Conservation (phyloP, 116 monocot genomes). For the Dioscorea cayenensis region DNA sequence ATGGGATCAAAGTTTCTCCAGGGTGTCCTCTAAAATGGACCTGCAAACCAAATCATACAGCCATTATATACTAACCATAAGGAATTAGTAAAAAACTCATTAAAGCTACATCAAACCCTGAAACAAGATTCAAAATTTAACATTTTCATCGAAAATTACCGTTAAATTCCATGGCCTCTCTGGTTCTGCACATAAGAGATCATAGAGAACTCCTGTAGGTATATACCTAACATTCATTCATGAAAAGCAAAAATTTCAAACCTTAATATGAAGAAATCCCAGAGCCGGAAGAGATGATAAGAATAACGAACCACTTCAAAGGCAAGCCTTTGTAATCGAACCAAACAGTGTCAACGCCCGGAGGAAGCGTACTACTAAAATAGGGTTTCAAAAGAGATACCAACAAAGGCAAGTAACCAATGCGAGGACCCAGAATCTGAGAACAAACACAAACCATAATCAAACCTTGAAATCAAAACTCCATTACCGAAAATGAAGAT, state of each 20-base stretch:
- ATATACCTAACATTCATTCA: slow-evolving; percentile 47
- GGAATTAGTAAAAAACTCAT: no score
- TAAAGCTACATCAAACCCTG: no score
- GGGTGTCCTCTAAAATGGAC: slow-evolving; percentile 97
- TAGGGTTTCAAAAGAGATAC: slow-evolving; percentile 72
- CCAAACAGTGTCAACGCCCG: slow-evolving; percentile 80
- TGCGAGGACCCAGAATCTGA: slow-evolving; percentile 69
- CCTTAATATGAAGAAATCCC: background rate
- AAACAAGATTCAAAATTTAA: no score
- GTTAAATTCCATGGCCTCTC: slow-evolving; percentile 98
- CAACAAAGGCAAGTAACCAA: slow-evolving; percentile 82
- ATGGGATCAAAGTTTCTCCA: slow-evolving; percentile 62
- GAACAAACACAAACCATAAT: background rate
- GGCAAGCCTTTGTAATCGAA: slow-evolving; percentile 94
- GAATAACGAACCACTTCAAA: slow-evolving; percentile 64
- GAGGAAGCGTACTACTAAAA: slow-evolving; percentile 77
- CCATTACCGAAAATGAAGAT: background rate
- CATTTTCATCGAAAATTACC: slow-evolving; percentile 21
- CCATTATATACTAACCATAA: background rate
- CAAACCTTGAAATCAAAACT: background rate
- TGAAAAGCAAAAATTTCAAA: background rate
- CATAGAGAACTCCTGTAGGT: slow-evolving; percentile 95
- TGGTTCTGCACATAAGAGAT: slow-evolving; percentile 88
- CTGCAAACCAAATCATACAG: slow-evolving; percentile 21
- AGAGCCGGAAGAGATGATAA: background rate